These are phyloP conservation scores for Nephromyces sp. DNA, from an alignment of 169 alveolate genomes.

Conservation along the genomic window DNA sequence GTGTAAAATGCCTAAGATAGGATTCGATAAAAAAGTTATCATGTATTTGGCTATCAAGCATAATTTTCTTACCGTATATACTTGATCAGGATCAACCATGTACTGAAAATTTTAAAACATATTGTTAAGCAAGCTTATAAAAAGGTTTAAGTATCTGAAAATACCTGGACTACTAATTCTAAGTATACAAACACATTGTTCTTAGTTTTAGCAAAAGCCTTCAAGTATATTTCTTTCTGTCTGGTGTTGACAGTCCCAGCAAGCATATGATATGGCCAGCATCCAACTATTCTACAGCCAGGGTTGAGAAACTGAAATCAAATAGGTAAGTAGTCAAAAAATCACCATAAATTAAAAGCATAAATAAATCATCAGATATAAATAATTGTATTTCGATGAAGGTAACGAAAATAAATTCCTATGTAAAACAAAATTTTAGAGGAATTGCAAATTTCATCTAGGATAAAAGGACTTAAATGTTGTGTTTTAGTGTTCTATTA, in stretches of 20 bases:
- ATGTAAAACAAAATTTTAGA: too few relatives aligned
- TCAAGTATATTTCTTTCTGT: not conserved
- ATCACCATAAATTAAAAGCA: not conserved
- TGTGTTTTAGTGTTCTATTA: too few relatives aligned
- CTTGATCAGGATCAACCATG: not conserved
- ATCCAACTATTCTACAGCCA: not conserved
- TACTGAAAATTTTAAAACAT: not conserved
- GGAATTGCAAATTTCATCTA: too few relatives aligned
- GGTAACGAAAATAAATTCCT: too few relatives aligned
- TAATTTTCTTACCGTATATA: not conserved
- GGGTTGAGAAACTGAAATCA: not conserved
- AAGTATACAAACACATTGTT: not conserved
- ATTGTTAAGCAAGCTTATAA: not conserved
- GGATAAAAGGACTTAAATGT: too few relatives aligned
- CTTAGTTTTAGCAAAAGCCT: not conserved
- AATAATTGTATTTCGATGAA: too few relatives aligned
- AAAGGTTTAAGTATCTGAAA: not conserved
- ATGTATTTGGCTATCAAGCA: not conserved
- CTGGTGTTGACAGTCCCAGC: not conserved
- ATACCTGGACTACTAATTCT: not conserved
- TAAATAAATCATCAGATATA: not conserved
- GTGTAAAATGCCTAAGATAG: not conserved
- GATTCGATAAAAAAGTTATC: not conserved
- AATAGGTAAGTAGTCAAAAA: not conserved
- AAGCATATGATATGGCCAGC: not conserved